A percentile compares a stretch with the other conserved stretches of the same genome.
Evolutionary conservation across 2,329 filamentous ascomycete genomes (phyloP).

Genomic region (Beauveria sp.): DNA sequence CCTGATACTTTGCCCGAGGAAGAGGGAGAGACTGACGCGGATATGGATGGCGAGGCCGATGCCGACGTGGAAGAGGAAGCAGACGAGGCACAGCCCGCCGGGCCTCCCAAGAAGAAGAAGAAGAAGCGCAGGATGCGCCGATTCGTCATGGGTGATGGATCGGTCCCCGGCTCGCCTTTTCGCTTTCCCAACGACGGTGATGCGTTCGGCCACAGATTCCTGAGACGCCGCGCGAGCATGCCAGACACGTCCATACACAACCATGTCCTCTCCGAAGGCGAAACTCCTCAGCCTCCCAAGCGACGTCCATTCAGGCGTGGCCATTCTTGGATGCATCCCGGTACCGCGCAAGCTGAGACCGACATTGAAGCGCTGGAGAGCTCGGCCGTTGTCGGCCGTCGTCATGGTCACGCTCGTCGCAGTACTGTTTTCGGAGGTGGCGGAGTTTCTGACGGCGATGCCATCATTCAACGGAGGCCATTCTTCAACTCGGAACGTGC

Average conservation of each 20-base stretch:
- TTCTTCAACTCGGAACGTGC: conserved; percentile 60
- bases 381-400: conserved; percentile 39
- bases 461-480: conserved; percentile 46
- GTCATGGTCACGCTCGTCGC: conserved; percentile 56
- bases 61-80: conserved; percentile 80
- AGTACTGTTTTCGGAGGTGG: conserved; percentile 59
- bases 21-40: conserved; percentile 37
- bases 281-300: conserved; percentile 55
- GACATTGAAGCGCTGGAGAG: conserved; percentile 45
- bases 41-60: conserved; percentile 45
- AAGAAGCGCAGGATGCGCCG: conserved; percentile 57
- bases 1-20: conserved; percentile 48
- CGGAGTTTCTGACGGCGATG: conserved; percentile 57
- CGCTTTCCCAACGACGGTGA: conserved; percentile 36
- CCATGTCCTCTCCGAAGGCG: conserved; percentile 66
- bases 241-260: conserved; percentile 51
- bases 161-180: conserved; percentile 59
- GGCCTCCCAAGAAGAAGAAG: conserved; percentile 41
- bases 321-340: conserved; percentile 48
- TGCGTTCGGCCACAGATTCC: conserved; percentile 37
- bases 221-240: conserved; percentile 59
- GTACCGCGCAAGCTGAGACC: conserved; percentile 40
- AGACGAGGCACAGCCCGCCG: conserved; percentile 56
- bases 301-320: conserved; percentile 47
- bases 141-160: conserved; percentile 46